phyloP scores from a whole-genome alignment of 2,329 filamentous ascomycete species.

The Aureobasidium sp. region DNA sequence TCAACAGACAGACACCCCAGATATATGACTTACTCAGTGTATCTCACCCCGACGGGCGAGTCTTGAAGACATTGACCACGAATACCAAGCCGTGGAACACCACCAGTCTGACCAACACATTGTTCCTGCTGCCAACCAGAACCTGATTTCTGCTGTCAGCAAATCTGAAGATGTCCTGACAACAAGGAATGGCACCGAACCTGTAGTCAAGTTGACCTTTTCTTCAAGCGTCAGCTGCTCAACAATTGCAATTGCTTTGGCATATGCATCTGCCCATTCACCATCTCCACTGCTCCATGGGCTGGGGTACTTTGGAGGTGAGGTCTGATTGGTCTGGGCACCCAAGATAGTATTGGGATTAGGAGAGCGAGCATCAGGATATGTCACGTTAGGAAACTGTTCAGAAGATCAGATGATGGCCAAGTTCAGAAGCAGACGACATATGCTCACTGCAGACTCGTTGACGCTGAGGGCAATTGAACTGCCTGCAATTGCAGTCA shows the following conservation, averaged over 20 bases:
- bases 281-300: constrained; percentile 16
- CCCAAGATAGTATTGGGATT: background rate
- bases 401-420: background rate
- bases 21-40: constrained; percentile 26
- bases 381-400: constrained; percentile 6
- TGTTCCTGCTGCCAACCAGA: constrained; percentile 19
- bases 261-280: constrained; percentile 27
- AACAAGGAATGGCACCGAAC: constrained; percentile 15
- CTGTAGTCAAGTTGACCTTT: constrained; percentile 31
- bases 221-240: constrained; percentile 30
- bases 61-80: constrained; percentile 33
- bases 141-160: constrained; percentile 17
- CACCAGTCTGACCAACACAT: constrained; percentile 33
- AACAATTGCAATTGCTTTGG: constrained; percentile 27
- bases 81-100: constrained; percentile 31
- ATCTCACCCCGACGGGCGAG: constrained; percentile 32
- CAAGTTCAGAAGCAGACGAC: background rate
- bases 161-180: no score
- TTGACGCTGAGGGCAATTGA: no score
- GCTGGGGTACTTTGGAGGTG: constrained; percentile 5
- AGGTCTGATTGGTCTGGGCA: constrained; percentile 1
- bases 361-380: background rate
- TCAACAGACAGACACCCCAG: no score
- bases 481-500: no score
- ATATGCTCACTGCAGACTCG: background rate